Evolutionary conservation across 768 basidiomycete species (phyloP).

Genomic region (Pilatotrama ljubarskyi): DNA sequence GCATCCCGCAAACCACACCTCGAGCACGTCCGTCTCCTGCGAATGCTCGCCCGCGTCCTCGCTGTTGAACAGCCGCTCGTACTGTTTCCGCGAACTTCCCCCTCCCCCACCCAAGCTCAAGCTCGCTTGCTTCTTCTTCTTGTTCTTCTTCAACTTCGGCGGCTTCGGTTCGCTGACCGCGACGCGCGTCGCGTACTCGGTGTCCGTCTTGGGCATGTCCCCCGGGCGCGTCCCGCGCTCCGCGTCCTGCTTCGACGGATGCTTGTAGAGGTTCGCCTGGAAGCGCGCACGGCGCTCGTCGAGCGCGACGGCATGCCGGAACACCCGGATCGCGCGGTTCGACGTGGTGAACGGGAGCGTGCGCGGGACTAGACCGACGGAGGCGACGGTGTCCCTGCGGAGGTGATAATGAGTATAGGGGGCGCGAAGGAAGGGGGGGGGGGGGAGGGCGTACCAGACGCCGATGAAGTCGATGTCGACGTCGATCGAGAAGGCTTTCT

Average conservation of each 20-base stretch:
- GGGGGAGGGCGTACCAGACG: slow-evolving; percentile 52
- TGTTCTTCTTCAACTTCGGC: not conserved
- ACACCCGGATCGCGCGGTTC: slow-evolving; percentile 59
- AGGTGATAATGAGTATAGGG: too few relatives aligned
- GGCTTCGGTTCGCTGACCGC: not conserved
- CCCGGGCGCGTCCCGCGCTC: slow-evolving; percentile 49
- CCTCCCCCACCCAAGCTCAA: slow-evolving; percentile 19
- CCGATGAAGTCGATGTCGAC: slow-evolving; percentile 74
- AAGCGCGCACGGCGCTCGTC: slow-evolving; percentile 70
- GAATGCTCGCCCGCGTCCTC: slow-evolving; percentile 29
- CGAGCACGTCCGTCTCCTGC: slow-evolving; percentile 57
- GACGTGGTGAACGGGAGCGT: slow-evolving; percentile 65
- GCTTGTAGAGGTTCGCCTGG: slow-evolving; percentile 33
- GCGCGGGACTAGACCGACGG: slow-evolving; percentile 65
- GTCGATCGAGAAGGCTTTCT: slow-evolving; percentile 72
- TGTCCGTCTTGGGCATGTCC: slow-evolving; percentile 43
- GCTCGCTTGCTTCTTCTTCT: not conserved
- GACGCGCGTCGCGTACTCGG: slow-evolving; percentile 13
- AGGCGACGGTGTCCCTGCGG: slow-evolving; percentile 69
- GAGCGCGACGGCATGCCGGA: slow-evolving; percentile 70
- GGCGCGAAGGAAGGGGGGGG: too few relatives aligned
- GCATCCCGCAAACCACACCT: slow-evolving; percentile 81
- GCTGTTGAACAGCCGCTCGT: slow-evolving; percentile 44
- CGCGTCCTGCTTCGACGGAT: slow-evolving; percentile 36
- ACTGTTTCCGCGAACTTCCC: slow-evolving; percentile 1